phyloP scores from a whole-genome alignment of 192 early-diverging fungal species.

The Coemansia sp. region DNA sequence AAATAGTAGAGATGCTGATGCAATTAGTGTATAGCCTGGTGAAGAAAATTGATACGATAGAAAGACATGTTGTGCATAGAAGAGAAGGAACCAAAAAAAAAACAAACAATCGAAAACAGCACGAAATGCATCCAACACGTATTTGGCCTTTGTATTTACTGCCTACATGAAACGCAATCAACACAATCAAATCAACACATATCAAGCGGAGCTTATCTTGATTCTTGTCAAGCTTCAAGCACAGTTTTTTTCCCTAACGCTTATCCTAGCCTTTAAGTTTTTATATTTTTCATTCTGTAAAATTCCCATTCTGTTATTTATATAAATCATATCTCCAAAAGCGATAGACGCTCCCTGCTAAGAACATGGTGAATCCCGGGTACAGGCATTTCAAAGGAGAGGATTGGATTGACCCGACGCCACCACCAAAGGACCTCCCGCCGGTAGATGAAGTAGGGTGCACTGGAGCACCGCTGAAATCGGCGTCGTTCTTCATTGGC shows the following conservation, averaged over 20 bases:
- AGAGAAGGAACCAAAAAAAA: too few species aligned
- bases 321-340: neutral
- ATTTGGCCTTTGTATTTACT: neutral
- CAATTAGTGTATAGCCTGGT: too few species aligned
- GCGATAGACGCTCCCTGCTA: neutral
- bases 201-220: neutral
- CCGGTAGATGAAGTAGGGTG: slow-evolving; percentile 84
- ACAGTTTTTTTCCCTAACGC: slow-evolving; percentile 85
- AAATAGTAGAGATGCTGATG: too few species aligned
- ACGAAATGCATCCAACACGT: neutral
- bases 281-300: slow-evolving; percentile 7
- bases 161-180: neutral
- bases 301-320: neutral
- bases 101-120: too few species aligned
- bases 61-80: too few species aligned
- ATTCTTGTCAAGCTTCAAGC: slow-evolving; percentile 52
- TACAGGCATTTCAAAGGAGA: slow-evolving; percentile 50
- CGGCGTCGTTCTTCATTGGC: slow-evolving; percentile 90
- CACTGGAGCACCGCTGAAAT: slow-evolving; percentile 89
- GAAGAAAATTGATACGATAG: too few species aligned
- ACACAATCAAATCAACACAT: neutral
- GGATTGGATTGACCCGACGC: slow-evolving; percentile 82
- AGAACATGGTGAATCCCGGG: slow-evolving; percentile 42
- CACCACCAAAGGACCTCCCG: slow-evolving; percentile 68
- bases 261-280: slow-evolving; percentile 59